These are phyloP conservation scores for Ambrosiella cleistominuta DNA, from an alignment of 2,329 filamentous ascomycete species.

Conservation along the genomic window DNA sequence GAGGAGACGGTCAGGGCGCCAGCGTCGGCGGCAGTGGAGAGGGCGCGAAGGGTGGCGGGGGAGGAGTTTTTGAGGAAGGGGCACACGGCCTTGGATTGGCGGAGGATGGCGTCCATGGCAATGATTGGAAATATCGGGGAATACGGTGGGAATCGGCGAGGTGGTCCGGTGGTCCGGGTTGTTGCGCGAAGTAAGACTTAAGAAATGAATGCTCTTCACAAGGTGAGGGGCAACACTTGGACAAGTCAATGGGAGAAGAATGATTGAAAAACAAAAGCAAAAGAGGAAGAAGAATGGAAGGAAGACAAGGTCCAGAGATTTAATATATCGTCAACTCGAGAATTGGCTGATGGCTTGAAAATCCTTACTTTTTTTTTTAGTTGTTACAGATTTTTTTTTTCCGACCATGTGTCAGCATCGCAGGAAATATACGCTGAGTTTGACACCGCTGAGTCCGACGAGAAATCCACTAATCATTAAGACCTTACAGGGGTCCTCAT, in stretches of 20 bases:
- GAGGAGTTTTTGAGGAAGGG: slow-evolving; percentile 93
- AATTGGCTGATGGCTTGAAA: too few species aligned
- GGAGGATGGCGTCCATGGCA: slow-evolving; percentile 80
- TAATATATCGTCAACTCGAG: too few species aligned
- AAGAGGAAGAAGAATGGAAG: neutral
- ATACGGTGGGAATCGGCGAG: neutral
- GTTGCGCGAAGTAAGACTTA: too few species aligned
- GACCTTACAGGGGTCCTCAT: neutral
- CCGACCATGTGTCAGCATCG: neutral
- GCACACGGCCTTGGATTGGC: slow-evolving; percentile 92
- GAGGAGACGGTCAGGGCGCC: slow-evolving; percentile 17
- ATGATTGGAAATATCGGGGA: neutral
- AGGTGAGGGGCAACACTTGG: too few species aligned
- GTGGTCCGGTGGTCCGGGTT: neutral
- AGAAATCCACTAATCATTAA: neutral
- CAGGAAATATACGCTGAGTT: neutral
- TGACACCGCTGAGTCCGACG: neutral
- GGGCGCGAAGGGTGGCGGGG: slow-evolving; percentile 72
- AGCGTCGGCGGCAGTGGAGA: slow-evolving; percentile 39
- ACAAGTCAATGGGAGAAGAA: neutral
- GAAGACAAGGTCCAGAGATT: too few species aligned
- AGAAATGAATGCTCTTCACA: too few species aligned
- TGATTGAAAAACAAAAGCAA: neutral
- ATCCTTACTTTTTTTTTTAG: too few species aligned
- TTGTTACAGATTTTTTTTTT: too few species aligned